A percentile compares a stretch with the other conserved stretches of the same genome.
These are phyloP conservation scores for Stellera chamaejasme DNA, from an alignment of 345 rosid species.

Conservation along the genomic window DNA sequence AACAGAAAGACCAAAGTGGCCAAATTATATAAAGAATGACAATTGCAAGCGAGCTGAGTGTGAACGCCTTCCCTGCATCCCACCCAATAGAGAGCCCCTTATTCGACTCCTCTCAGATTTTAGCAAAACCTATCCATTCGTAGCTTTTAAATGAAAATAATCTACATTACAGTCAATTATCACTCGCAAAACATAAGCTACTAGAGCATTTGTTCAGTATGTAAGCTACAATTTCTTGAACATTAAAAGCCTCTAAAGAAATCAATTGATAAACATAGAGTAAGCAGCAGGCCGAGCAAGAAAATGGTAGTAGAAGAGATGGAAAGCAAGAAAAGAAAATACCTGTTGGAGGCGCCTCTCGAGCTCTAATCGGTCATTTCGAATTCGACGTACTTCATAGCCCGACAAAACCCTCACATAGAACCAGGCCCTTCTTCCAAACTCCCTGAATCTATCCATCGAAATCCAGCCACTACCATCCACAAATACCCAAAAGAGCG, in stretches of 20 bases:
- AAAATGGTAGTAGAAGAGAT: not conserved
- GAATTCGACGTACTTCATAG: slow-evolving; percentile 77
- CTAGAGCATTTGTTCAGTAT: not conserved
- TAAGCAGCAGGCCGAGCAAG: too few relatives aligned
- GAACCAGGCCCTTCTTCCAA: slow-evolving; percentile 78
- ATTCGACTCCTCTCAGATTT: too few relatives aligned
- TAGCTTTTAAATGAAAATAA: not conserved
- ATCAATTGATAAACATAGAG: not conserved
- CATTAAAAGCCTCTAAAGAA: slow-evolving; percentile 1
- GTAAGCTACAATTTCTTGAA: not conserved
- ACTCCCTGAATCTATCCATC: slow-evolving; percentile 73
- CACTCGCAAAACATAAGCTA: not conserved
- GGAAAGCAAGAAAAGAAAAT: slow-evolving; percentile 1
- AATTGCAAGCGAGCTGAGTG: too few relatives aligned
- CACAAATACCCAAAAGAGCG: slow-evolving; percentile 5
- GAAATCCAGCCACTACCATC: slow-evolving; percentile 12
- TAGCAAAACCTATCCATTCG: too few relatives aligned
- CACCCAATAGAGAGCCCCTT: too few relatives aligned
- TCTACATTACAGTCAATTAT: not conserved
- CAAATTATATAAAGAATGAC: too few relatives aligned
- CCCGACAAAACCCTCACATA: slow-evolving; percentile 89
- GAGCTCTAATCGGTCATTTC: slow-evolving; percentile 67
- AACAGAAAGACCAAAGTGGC: too few relatives aligned
- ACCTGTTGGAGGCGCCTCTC: slow-evolving; percentile 76
- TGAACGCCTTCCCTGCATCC: too few relatives aligned